These are phyloP conservation scores for Cucurbitaria berberidis DNA, from an alignment of 2,329 filamentous ascomycete species.

Conservation along the genomic window DNA sequence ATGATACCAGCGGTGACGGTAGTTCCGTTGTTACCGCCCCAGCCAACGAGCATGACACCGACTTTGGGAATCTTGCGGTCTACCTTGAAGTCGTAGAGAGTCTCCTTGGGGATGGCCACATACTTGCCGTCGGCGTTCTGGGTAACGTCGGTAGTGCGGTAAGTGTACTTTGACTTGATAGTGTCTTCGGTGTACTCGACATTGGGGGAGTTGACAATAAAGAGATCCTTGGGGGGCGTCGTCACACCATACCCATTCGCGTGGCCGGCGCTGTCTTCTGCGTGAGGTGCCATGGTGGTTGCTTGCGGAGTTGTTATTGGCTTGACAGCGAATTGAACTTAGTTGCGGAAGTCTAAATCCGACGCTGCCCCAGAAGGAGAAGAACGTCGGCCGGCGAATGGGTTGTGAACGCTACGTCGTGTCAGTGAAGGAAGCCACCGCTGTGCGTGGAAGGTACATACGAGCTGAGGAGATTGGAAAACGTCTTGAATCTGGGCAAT, in stretches of 20 bases:
- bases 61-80: constrained; percentile 91
- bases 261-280: constrained; percentile 67
- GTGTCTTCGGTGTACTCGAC: constrained; percentile 86
- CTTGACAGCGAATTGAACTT: constrained; percentile 34
- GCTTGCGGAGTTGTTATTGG: constrained; percentile 28
- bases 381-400: constrained; percentile 96
- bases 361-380: constrained; percentile 83
- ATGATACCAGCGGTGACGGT: constrained; percentile 97
- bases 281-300: constrained; percentile 89
- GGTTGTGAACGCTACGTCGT: constrained; percentile 78
- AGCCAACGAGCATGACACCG: constrained; percentile 96
- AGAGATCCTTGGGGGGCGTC: constrained; percentile 65
- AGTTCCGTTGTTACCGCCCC: constrained; percentile 97
- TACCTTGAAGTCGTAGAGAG: constrained; percentile 95
- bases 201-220: constrained; percentile 90
- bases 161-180: constrained; percentile 94
- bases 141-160: constrained; percentile 87
- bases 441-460: constrained; percentile 58
- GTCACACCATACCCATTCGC: constrained; percentile 59
- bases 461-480: constrained; percentile 98
- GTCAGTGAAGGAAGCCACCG: constrained; percentile 26
- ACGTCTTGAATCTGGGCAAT: constrained; percentile 81
- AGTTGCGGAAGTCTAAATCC: constrained; percentile 57
- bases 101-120: constrained; percentile 85
- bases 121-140: constrained; percentile 75